phyloP scores from a whole-genome alignment of 805 yeast genomes.

The Wickerhamiella domercqiae region DNA sequence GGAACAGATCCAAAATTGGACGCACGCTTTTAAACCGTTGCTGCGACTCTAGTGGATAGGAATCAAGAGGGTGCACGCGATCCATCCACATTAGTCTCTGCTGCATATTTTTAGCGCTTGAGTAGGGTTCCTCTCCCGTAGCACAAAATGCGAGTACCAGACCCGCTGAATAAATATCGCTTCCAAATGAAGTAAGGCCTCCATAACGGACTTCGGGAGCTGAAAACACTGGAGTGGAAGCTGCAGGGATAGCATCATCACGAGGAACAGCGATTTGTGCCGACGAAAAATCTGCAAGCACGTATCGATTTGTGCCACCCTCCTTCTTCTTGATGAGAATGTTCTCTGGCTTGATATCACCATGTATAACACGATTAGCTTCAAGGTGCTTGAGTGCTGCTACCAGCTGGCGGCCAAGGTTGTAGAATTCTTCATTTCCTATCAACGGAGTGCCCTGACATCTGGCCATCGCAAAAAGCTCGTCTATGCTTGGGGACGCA shows the following conservation, averaged over 20 bases:
- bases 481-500: slow-evolving; percentile 10
- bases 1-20: slow-evolving; percentile 8
- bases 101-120: slow-evolving; percentile 20
- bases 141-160: slow-evolving; percentile 32
- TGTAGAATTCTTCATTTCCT: slow-evolving; percentile 16
- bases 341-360: slow-evolving; percentile 36
- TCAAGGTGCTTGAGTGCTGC: slow-evolving; percentile 17
- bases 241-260: slow-evolving; percentile 13
- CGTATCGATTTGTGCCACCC: slow-evolving; percentile 17
- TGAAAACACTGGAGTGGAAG: slow-evolving; percentile 29
- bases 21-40: slow-evolving; percentile 10
- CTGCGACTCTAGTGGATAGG: slow-evolving; percentile 14
- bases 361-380: slow-evolving; percentile 26
- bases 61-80: slow-evolving; percentile 19
- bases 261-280: slow-evolving; percentile 11
- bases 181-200: slow-evolving; percentile 22
- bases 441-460: slow-evolving; percentile 13
- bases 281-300: slow-evolving; percentile 31
- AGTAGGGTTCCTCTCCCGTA: slow-evolving; percentile 33
- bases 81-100: slow-evolving; percentile 22
- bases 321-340: slow-evolving; percentile 21
- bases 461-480: slow-evolving; percentile 4
- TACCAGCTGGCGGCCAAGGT: slow-evolving; percentile 19
- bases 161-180: slow-evolving; percentile 36
- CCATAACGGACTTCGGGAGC: slow-evolving; percentile 32